Evolutionary conservation across 148 eudicot species (phyloP).

Genomic region (Mesembryanthemum crystallinum): DNA sequence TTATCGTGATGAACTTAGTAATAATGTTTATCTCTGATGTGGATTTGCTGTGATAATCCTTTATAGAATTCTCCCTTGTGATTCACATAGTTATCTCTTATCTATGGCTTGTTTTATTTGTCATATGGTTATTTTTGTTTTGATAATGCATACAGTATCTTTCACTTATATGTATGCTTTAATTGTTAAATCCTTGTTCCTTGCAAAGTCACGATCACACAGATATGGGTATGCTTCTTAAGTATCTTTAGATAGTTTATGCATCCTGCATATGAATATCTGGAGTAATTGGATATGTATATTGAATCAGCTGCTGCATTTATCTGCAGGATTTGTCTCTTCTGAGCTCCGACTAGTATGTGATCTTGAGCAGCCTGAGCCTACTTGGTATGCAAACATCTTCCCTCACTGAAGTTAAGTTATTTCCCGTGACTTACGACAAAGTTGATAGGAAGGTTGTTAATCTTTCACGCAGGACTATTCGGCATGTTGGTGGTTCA

Average conservation of each 20-base stretch:
- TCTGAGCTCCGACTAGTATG: conserved; percentile 89
- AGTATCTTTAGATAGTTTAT: neutral
- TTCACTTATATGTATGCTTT: neutral
- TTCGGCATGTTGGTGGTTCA: conserved; percentile 84
- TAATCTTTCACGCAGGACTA: conserved; percentile 47
- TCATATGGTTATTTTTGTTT: neutral
- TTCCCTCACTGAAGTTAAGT: neutral
- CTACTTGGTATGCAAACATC: conserved; percentile 60
- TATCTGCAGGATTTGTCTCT: conserved; percentile 51
- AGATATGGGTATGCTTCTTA: neutral
- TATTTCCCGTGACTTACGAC: neutral
- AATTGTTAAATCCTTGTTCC: neutral
- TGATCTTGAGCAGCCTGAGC: conserved; percentile 90
- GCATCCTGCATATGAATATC: neutral
- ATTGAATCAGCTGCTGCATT: neutral
- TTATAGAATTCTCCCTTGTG: neutral
- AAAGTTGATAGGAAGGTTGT: neutral
- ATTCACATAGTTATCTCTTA: neutral
- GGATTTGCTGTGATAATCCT: neutral
- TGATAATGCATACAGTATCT: neutral
- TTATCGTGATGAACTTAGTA: neutral
- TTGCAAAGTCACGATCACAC: neutral
- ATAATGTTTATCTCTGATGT: neutral
- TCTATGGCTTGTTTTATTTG: neutral
- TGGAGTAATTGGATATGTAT: neutral